Conservation (phyloP, 768 basidiomycete genomes). For the Amanita thiersii region DNA sequence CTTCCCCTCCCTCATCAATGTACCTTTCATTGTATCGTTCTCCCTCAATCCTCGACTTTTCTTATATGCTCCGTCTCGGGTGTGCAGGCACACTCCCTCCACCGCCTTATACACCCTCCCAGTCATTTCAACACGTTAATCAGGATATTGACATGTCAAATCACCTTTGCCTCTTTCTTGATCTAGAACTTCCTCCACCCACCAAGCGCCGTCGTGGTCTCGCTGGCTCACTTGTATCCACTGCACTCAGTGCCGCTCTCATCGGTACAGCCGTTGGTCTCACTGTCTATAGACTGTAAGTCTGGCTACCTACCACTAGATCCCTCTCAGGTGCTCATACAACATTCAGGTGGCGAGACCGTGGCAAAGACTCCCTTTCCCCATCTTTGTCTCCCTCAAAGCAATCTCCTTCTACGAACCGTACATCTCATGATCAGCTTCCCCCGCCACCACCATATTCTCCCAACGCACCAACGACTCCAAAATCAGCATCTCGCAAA, state of each 20-base stretch:
- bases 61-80: constrained; percentile 4
- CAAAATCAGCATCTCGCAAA: constrained; percentile 1
- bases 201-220: constrained; percentile 75
- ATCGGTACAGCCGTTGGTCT: constrained; percentile 83
- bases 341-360: constrained; percentile 61
- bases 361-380: constrained; percentile 44
- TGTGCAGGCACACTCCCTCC: constrained; percentile 9
- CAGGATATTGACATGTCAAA: constrained; percentile 17
- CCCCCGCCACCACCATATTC: constrained; percentile 21
- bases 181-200: constrained; percentile 68
- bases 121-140: background rate
- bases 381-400: constrained; percentile 15
- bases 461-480: constrained; percentile 7
- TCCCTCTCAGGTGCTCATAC: background rate
- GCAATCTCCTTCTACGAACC: constrained; percentile 25
- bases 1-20: constrained; percentile 6
- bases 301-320: constrained; percentile 12
- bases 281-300: constrained; percentile 81
- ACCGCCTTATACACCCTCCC: constrained; percentile 9
- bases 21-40: constrained; percentile 12
- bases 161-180: constrained; percentile 35
- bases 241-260: constrained; percentile 77
- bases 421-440: constrained; percentile 12
- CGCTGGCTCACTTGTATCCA: constrained; percentile 76
- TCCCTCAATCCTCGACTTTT: constrained; percentile 5